Percentiles rank a stretch among this genome's conserved stretches.
Conservation (phyloP, 129 eudicot genomes). For the Pulicaria dysenterica region DNA sequence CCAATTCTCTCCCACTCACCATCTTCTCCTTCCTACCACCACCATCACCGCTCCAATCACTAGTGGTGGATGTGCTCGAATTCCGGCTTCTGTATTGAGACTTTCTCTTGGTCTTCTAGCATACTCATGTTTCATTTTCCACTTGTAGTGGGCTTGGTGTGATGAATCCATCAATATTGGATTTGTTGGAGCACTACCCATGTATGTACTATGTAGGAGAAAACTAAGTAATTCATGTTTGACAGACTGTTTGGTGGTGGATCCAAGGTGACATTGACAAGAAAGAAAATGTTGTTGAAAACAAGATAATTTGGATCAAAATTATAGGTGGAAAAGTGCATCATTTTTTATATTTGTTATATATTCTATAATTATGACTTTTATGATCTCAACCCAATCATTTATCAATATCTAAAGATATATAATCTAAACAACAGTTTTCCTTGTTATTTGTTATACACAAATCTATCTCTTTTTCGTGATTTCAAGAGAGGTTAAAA, state of each 20-base stretch:
- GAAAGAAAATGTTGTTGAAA: constrained; percentile 17
- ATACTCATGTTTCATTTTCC: constrained; percentile 56
- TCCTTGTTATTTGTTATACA: too few relatives aligned
- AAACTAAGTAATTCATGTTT: constrained; percentile 36
- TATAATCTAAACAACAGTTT: too few relatives aligned
- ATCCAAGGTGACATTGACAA: constrained; percentile 40
- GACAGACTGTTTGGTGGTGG: constrained; percentile 29
- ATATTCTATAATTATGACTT: too few relatives aligned
- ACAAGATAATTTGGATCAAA: constrained; percentile 21
- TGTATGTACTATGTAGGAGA: constrained; percentile 25
- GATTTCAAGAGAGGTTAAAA: neutral
- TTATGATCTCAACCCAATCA: too few relatives aligned
- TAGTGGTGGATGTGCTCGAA: constrained; percentile 1
- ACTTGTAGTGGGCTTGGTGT: constrained; percentile 45
- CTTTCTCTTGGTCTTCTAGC: constrained; percentile 50
- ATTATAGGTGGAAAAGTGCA: neutral
- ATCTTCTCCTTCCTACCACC: constrained; percentile 27
- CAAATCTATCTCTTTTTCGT: neutral
- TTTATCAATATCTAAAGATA: too few relatives aligned
- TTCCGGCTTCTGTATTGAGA: constrained; percentile 49
- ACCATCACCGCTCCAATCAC: neutral
- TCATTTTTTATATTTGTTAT: too few relatives aligned
- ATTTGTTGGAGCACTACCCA: constrained; percentile 66
- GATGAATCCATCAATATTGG: constrained; percentile 45
- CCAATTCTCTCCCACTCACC: constrained; percentile 15